These are phyloP conservation scores for Vaccinium macrocarpon DNA, from an alignment of 148 eudicot genomes.

Conservation along the genomic window DNA sequence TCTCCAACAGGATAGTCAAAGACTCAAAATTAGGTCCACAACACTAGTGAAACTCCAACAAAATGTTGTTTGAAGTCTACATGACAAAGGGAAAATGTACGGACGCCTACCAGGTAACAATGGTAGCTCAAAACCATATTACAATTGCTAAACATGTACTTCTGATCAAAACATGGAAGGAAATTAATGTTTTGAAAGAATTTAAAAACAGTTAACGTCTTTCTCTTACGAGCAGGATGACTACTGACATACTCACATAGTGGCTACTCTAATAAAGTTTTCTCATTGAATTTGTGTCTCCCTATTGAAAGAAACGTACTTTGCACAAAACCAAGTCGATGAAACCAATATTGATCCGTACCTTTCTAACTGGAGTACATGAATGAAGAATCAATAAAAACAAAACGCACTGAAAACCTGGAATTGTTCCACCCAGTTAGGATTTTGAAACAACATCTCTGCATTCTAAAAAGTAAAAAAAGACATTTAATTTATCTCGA, in stretches of 20 bases:
- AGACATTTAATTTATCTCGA: background rate
- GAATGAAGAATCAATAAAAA: no score
- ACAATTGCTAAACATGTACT: background rate
- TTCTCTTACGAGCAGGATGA: background rate
- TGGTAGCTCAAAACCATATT: background rate
- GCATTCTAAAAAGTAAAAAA: background rate
- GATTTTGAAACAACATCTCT: background rate
- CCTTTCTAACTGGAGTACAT: background rate
- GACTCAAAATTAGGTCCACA: background rate
- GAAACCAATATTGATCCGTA: background rate
- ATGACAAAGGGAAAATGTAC: background rate
- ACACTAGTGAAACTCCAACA: background rate
- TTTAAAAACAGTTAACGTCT: background rate
- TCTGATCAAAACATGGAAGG: background rate
- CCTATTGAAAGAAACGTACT: background rate
- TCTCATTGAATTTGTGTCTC: no score
- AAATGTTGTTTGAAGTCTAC: background rate
- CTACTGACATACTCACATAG: no score
- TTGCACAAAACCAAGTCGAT: background rate
- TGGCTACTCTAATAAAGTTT: no score
- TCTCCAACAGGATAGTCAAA: background rate
- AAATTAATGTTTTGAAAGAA: background rate
- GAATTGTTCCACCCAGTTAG: background rate
- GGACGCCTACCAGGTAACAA: background rate
- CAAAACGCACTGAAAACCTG: background rate